Percentiles rank a stretch among this genome's conserved stretches.
Conservation (phyloP, 352 stramenopile genomes). For the Thalassiosira sp. region DNA sequence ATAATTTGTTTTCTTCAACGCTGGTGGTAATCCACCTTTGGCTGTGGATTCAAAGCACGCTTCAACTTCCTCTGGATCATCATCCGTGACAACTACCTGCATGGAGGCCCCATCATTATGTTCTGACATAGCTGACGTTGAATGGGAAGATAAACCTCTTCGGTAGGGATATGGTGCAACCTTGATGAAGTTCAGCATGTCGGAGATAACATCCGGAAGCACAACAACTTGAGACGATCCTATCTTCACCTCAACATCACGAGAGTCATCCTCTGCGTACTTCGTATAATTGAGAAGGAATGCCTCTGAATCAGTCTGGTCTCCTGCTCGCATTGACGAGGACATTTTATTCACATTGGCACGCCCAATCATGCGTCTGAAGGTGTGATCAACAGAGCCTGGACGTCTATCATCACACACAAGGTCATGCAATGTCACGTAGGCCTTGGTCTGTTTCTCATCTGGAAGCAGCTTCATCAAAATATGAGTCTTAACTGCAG, state of each 20-base stretch:
- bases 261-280: conserved; percentile 48
- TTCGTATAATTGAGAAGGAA: conserved; percentile 78
- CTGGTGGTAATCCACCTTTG: conserved; percentile 2
- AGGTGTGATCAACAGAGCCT: conserved; percentile 47
- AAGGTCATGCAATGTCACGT: conserved; percentile 74
- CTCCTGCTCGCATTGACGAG: background rate
- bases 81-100: conserved; percentile 43
- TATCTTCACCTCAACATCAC: conserved; percentile 66
- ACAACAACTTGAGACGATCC: conserved; percentile 80
- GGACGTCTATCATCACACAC: conserved; percentile 72
- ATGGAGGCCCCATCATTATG: conserved; percentile 11
- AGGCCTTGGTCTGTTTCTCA: conserved; percentile 51
- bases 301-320: conserved; percentile 57
- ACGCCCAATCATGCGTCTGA: conserved; percentile 72
- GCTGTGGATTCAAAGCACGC: conserved; percentile 31
- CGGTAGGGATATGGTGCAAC: conserved; percentile 25
- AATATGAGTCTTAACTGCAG: conserved; percentile 70
- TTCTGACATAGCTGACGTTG: conserved; percentile 19
- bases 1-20: conserved; percentile 59
- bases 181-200: conserved; percentile 70
- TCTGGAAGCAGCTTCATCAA: conserved; percentile 69
- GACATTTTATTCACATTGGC: conserved; percentile 24
- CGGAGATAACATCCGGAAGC: conserved; percentile 77
- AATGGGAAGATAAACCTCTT: conserved; percentile 9
- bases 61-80: conserved; percentile 50